Conservation (phyloP, 1,139 yeast species). For the Hyphopichia buzzinii region DNA sequence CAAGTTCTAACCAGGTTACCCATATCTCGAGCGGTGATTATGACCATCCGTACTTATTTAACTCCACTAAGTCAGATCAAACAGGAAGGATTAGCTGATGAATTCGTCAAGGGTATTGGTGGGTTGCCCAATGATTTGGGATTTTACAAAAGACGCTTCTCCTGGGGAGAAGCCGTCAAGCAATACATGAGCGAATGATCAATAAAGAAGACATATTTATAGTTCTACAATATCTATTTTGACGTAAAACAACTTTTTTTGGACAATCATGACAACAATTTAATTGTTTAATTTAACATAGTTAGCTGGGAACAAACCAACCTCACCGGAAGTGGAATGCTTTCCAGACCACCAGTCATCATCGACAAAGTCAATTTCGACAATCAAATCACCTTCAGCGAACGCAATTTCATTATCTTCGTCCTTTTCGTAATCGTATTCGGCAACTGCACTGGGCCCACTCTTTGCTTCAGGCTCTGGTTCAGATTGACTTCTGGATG, state of each 20-base stretch:
- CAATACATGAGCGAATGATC: slow-evolving; percentile 39
- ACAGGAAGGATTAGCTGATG: slow-evolving; percentile 36
- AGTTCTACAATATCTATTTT: too few species aligned
- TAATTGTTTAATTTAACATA: slow-evolving; percentile 28
- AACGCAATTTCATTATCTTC: slow-evolving; percentile 83
- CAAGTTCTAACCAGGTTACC: slow-evolving; percentile 42
- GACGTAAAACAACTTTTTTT: slow-evolving; percentile 1
- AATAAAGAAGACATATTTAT: neutral
- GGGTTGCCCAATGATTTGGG: slow-evolving; percentile 58
- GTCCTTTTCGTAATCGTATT: slow-evolving; percentile 81
- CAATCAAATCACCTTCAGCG: slow-evolving; percentile 76
- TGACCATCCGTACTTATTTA: slow-evolving; percentile 43
- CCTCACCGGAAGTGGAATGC: slow-evolving; percentile 61
- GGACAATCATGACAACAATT: too few species aligned
- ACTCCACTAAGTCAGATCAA: slow-evolving; percentile 37
- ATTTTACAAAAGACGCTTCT: slow-evolving; percentile 55
- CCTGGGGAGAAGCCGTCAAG: slow-evolving; percentile 67
- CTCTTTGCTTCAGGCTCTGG: slow-evolving; percentile 19
- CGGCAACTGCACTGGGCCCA: slow-evolving; percentile 67
- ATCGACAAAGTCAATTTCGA: slow-evolving; percentile 83
- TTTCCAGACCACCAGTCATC: slow-evolving; percentile 97
- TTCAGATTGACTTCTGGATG: slow-evolving; percentile 10
- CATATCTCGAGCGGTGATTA: slow-evolving; percentile 33
- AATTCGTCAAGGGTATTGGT: slow-evolving; percentile 56
- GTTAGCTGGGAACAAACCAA: slow-evolving; percentile 88